phyloP scores from a whole-genome alignment of 2,329 filamentous ascomycete species.

The Nakataea oryzae region DNA sequence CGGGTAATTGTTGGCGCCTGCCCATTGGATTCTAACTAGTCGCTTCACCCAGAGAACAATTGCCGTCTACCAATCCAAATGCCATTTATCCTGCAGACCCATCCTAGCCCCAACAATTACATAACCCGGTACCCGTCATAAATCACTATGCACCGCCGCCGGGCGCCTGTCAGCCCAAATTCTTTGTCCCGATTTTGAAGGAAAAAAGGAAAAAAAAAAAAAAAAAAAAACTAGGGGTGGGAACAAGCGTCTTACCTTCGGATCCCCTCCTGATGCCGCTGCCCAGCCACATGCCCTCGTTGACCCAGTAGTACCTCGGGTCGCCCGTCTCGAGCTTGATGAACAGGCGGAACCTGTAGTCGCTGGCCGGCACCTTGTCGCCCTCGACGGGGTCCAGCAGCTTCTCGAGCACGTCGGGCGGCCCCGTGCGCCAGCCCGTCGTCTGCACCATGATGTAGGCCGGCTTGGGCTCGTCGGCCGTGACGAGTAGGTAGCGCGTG shows the following conservation, averaged over 20 bases:
- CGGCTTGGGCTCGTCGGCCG: conserved; percentile 5
- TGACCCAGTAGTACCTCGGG: conserved; percentile 13
- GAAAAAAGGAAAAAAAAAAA: not conserved
- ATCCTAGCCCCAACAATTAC: not conserved
- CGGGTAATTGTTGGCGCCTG: no score
- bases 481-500: conserved; percentile 9
- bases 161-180: no score
- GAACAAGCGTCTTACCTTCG: not conserved
- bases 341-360: conserved; percentile 14
- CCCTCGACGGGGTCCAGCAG: conserved; percentile 10
- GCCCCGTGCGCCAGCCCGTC: conserved; percentile 10
- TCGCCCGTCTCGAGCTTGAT: conserved; percentile 16
- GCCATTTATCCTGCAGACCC: no score
- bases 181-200: not conserved
- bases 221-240: not conserved
- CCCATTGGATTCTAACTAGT: no score
- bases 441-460: conserved; percentile 12
- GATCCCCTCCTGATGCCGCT: conserved; percentile 11
- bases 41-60: no score
- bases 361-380: conserved; percentile 12
- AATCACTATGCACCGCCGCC: no score
- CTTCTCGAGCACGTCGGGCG: conserved; percentile 7
- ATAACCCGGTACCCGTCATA: conserved; percentile 3
- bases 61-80: no score
- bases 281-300: conserved; percentile 13